phyloP scores from a whole-genome alignment of 2,329 filamentous ascomycete species.

The Canariomyces notabilis region DNA sequence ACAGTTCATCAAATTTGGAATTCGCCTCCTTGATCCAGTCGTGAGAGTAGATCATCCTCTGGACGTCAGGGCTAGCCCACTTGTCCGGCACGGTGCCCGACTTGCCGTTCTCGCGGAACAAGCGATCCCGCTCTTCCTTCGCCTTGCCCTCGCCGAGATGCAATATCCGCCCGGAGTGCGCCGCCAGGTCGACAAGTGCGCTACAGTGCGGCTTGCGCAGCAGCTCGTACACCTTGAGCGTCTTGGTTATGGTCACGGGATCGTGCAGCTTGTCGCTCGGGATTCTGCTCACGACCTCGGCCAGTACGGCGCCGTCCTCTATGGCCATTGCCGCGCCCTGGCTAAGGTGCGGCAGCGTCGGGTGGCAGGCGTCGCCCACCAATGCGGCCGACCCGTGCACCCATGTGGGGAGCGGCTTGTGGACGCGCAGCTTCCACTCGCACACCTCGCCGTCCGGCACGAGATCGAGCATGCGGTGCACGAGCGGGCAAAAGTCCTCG shows the following conservation, averaged over 20 bases:
- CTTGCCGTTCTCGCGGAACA: slow-evolving; percentile 48
- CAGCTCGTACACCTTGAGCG: slow-evolving; percentile 50
- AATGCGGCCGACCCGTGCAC: slow-evolving; percentile 52
- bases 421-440: slow-evolving; percentile 59
- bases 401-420: slow-evolving; percentile 54
- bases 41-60: slow-evolving; percentile 60
- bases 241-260: slow-evolving; percentile 40
- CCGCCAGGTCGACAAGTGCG: slow-evolving; percentile 49
- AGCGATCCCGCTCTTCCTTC: slow-evolving; percentile 53
- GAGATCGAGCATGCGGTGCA: slow-evolving; percentile 54
- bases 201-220: slow-evolving; percentile 52
- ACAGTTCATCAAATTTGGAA: slow-evolving; percentile 48
- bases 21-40: slow-evolving; percentile 54
- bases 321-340: slow-evolving; percentile 66
- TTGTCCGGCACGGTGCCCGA: slow-evolving; percentile 56
- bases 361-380: slow-evolving; percentile 62
- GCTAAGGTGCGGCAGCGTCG: slow-evolving; percentile 61
- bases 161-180: slow-evolving; percentile 47
- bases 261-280: slow-evolving; percentile 30
- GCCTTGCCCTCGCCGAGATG: slow-evolving; percentile 55
- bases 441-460: slow-evolving; percentile 59
- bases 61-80: slow-evolving; percentile 66
- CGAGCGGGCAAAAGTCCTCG: slow-evolving; percentile 54
- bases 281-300: slow-evolving; percentile 44
- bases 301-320: slow-evolving; percentile 60